Evolutionary conservation across 306 rosid genomes (phyloP).

Genomic region (Medicago ruthenica): DNA sequence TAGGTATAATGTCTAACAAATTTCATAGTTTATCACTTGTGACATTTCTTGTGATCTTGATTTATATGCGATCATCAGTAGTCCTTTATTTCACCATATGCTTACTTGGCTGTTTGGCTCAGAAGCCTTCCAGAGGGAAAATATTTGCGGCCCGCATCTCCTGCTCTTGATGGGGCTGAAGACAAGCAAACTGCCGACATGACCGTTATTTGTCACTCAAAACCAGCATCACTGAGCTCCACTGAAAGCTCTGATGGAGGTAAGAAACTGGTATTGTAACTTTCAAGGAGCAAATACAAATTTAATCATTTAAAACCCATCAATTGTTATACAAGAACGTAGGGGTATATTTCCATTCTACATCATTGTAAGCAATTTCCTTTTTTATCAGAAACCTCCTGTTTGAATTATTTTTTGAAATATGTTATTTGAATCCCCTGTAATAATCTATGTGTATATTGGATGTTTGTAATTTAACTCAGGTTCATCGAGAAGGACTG

Average conservation of each 20-base stretch:
- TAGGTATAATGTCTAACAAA: conserved; percentile 21
- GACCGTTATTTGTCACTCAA: conserved; percentile 85
- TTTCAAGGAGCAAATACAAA: conserved; percentile 13
- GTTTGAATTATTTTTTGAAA: background rate
- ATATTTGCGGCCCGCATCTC: conserved; percentile 46
- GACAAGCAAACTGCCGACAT: conserved; percentile 67
- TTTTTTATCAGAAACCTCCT: background rate
- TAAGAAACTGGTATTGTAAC: conserved; percentile 45
- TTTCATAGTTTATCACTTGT: conserved; percentile 17
- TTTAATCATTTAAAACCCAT: conserved; percentile 20
- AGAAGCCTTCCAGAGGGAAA: conserved; percentile 64
- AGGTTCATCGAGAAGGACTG: conserved; percentile 94
- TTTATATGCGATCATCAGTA: background rate
- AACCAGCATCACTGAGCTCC: conserved; percentile 90
- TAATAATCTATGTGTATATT: conserved; percentile 15
- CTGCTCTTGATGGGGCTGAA: conserved; percentile 58
- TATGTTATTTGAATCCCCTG: conserved; percentile 26
- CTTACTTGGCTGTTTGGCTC: conserved; percentile 49
- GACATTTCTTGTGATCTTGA: conserved; percentile 14
- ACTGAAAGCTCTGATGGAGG: conserved; percentile 95
- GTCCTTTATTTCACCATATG: conserved; percentile 28
- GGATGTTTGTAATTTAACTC: conserved; percentile 36
- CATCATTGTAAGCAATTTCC: conserved; percentile 11
- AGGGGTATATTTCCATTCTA: conserved; percentile 5
- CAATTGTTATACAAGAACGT: conserved; percentile 12